Evolutionary conservation across 2,329 filamentous ascomycete species (phyloP).

Genomic region (Basipetospora chlamydospora): DNA sequence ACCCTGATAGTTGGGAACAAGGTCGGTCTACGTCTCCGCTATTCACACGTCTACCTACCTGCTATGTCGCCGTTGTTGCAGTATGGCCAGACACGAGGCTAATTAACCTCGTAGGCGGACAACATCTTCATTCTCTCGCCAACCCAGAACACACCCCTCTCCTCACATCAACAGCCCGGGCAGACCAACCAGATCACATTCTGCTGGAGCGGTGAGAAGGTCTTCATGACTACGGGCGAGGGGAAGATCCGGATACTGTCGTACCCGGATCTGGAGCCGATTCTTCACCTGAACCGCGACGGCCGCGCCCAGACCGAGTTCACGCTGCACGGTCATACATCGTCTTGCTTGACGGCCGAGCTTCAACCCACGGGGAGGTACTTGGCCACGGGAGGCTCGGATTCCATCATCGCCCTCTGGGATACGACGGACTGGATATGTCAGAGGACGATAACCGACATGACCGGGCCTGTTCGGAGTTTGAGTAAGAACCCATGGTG

Average conservation of each 20-base stretch:
- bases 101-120: conserved; percentile 38
- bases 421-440: conserved; percentile 68
- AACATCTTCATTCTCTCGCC: conserved; percentile 49
- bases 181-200: conserved; percentile 63
- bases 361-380: conserved; percentile 58
- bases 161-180: conserved; percentile 43
- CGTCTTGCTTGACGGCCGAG: conserved; percentile 52
- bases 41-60: no score
- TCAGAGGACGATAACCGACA: conserved; percentile 52
- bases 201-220: conserved; percentile 55
- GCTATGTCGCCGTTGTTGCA: no score
- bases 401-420: conserved; percentile 64
- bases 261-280: conserved; percentile 48
- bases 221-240: conserved; percentile 57
- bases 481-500: conserved; percentile 39
- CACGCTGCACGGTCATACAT: conserved; percentile 57
- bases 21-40: conserved; percentile 24
- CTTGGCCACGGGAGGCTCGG: conserved; percentile 60
- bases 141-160: conserved; percentile 36
- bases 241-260: conserved; percentile 57
- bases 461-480: conserved; percentile 55
- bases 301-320: conserved; percentile 33
- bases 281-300: conserved; percentile 32
- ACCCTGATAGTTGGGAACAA: conserved; percentile 60
- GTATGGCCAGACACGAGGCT: no score